Percentiles rank a stretch among this genome's conserved stretches.
phyloP scores from a whole-genome alignment of 2,329 filamentous ascomycete species.

The Leptographium flavum region DNA sequence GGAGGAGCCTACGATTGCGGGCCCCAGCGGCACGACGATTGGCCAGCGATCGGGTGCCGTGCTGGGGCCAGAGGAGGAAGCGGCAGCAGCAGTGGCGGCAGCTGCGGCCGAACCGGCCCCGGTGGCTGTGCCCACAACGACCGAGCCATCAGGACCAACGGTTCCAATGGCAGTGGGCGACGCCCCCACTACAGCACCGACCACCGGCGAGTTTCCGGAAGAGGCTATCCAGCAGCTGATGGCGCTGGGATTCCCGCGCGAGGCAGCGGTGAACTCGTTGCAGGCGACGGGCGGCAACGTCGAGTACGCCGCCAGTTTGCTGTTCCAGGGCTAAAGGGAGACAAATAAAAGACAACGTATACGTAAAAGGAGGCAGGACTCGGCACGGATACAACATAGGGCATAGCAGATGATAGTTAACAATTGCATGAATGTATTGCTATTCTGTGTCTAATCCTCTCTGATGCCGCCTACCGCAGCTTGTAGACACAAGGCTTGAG shows the following conservation, averaged over 20 bases:
- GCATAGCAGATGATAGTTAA: too few relatives aligned
- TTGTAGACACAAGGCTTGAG: conserved; percentile 97
- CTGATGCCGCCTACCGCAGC: conserved; percentile 46
- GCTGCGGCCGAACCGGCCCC: neutral
- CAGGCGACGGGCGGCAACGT: conserved; percentile 75
- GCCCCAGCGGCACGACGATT: conserved; percentile 79
- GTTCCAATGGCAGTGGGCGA: neutral
- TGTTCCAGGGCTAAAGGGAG: conserved; percentile 37
- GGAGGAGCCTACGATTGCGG: conserved; percentile 70
- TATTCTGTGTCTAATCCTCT: too few relatives aligned
- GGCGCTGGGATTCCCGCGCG: conserved; percentile 61
- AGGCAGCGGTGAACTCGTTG: conserved; percentile 66
- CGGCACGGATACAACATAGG: neutral
- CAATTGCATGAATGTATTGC: too few relatives aligned
- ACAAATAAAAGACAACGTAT: neutral
- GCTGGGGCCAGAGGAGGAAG: conserved; percentile 26
- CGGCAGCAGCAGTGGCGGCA: neutral
- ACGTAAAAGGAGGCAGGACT: neutral
- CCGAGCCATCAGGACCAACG: neutral
- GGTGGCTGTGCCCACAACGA: too few relatives aligned
- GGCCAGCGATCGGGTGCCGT: conserved; percentile 72
- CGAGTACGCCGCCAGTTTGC: conserved; percentile 71
- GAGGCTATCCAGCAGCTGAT: conserved; percentile 64
- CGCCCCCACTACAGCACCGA: neutral
- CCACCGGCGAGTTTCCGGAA: conserved; percentile 29